Evolutionary conservation across 306 rosid genomes (phyloP).

Genomic region (Nissolia schottii): DNA sequence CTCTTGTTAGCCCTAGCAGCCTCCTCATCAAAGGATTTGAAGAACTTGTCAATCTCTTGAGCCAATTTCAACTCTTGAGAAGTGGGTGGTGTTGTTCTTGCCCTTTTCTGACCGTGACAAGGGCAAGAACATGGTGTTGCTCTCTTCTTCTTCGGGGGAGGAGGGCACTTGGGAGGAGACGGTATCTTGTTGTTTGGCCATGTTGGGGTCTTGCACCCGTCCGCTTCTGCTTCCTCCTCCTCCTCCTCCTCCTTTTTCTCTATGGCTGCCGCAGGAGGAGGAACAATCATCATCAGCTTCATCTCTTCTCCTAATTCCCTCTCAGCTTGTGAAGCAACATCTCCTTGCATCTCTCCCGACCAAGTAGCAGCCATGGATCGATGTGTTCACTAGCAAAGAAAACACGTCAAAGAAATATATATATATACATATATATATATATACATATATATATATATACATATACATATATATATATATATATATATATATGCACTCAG

Average conservation of each 20-base stretch:
- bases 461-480: too few relatives aligned
- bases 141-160: constrained; percentile 38
- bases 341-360: neutral
- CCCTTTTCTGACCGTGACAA: too few relatives aligned
- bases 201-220: constrained; percentile 51
- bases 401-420: too few relatives aligned
- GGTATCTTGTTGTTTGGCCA: constrained; percentile 15
- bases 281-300: neutral
- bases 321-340: neutral
- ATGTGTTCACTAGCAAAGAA: neutral
- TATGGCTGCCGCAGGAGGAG: too few relatives aligned
- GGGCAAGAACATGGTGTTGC: neutral
- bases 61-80: constrained; percentile 7
- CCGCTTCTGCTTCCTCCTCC: too few relatives aligned
- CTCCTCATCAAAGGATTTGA: constrained; percentile 3
- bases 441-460: too few relatives aligned
- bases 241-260: neutral
- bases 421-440: too few relatives aligned
- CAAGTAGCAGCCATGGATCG: neutral
- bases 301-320: neutral
- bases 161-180: constrained; percentile 31
- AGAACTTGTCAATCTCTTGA: constrained; percentile 38
- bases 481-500: too few relatives aligned
- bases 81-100: constrained; percentile 2
- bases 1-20: constrained; percentile 29